Evolutionary conservation across 2,329 filamentous ascomycete genomes (phyloP).

Genomic region (Nemania sp.): DNA sequence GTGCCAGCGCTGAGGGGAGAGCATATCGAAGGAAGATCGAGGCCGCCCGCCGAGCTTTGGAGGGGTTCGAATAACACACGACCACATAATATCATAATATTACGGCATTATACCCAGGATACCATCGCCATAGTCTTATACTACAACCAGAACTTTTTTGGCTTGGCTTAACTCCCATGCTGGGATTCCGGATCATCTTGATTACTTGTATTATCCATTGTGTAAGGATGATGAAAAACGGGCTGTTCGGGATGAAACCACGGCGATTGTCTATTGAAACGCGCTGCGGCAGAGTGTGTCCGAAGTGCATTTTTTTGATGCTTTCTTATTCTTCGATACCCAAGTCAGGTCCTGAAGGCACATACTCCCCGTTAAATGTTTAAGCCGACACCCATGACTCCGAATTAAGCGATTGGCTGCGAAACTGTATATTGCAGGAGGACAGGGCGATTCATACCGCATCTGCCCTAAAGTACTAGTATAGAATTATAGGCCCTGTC

Average conservation of each 20-base stretch:
- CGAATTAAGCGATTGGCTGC: too few species aligned
- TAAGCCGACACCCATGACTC: too few species aligned
- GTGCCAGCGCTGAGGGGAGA: constrained; percentile 60
- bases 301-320: constrained; percentile 6
- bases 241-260: constrained; percentile 20
- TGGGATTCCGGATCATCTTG: constrained; percentile 8
- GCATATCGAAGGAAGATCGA: constrained; percentile 74
- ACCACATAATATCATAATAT: neutral
- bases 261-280: constrained; percentile 18
- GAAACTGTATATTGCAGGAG: too few species aligned
- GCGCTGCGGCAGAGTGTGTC: constrained; percentile 9
- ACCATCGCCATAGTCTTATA: neutral
- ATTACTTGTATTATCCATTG: constrained; percentile 8
- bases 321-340: constrained; percentile 25
- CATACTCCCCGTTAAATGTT: too few species aligned
- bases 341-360: constrained; percentile 11
- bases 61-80: constrained; percentile 59
- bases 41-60: constrained; percentile 71
- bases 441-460: too few species aligned
- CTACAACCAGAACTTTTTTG: neutral
- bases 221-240: constrained; percentile 22
- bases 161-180: neutral
- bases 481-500: too few species aligned
- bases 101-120: constrained; percentile 9
- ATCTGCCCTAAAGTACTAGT: too few species aligned